These are phyloP conservation scores for Globisporangium rhizosaccharum DNA, from an alignment of 352 stramenopile genomes.

Conservation along the genomic window DNA sequence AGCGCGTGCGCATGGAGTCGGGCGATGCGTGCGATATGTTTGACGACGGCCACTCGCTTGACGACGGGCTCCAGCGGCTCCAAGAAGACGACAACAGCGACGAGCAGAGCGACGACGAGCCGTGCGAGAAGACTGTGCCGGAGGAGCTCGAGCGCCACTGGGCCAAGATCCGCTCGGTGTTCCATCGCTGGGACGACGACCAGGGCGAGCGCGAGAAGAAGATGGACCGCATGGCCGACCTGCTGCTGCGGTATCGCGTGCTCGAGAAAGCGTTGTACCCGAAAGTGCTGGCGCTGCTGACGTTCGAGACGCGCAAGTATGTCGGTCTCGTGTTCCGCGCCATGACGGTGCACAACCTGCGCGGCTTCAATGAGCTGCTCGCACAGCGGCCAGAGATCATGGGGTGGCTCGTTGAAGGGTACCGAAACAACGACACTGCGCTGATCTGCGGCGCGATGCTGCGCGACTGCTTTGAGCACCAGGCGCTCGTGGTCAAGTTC, in stretches of 20 bases:
- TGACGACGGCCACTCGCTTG: background rate
- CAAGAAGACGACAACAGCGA: slow-evolving; percentile 52
- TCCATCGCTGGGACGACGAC: slow-evolving; percentile 73
- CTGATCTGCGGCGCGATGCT: slow-evolving; percentile 79
- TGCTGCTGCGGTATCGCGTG: slow-evolving; percentile 65
- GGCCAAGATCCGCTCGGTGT: slow-evolving; percentile 67
- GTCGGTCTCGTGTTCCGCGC: slow-evolving; percentile 71
- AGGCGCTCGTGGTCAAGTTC: slow-evolving; percentile 55
- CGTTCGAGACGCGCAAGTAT: slow-evolving; percentile 83
- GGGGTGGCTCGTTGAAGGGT: slow-evolving; percentile 68
- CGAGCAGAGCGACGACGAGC: slow-evolving; percentile 47
- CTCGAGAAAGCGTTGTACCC: slow-evolving; percentile 70
- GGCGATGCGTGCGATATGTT: slow-evolving; percentile 18
- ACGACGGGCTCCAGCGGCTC: slow-evolving; percentile 15
- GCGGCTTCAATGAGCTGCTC: slow-evolving; percentile 56
- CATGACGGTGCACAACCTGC: slow-evolving; percentile 67
- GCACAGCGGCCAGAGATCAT: slow-evolving; percentile 61
- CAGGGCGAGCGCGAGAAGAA: slow-evolving; percentile 65
- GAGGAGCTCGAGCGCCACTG: slow-evolving; percentile 69
- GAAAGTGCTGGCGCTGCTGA: slow-evolving; percentile 63
- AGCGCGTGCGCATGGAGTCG: slow-evolving; percentile 25
- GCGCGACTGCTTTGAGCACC: slow-evolving; percentile 71
- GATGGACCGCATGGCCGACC: slow-evolving; percentile 75
- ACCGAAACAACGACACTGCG: slow-evolving; percentile 62
- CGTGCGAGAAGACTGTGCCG: slow-evolving; percentile 55